Evolutionary conservation across 345 rosid species (phyloP).

Genomic region (Clausena lansium): DNA sequence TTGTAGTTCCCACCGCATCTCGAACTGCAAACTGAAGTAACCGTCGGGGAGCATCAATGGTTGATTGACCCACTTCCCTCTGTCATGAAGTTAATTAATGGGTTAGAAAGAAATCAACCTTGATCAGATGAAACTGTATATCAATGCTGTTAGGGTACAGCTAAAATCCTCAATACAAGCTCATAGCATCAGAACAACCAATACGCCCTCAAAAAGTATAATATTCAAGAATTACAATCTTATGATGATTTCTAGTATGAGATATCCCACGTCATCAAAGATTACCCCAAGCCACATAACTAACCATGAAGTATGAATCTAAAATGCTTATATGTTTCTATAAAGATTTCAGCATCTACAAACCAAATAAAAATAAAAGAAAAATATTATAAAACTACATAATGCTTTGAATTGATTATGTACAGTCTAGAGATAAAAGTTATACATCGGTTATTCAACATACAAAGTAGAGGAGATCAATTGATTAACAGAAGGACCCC

Average conservation of each 20-base stretch:
- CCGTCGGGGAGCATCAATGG: constrained; percentile 72
- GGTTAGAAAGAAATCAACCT: constrained; percentile 7
- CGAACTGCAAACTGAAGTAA: constrained; percentile 94
- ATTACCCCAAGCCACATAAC: neutral
- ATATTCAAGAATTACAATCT: neutral
- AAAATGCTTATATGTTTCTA: neutral
- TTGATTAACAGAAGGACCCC: neutral
- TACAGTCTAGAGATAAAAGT: too few relatives aligned
- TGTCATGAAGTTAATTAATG: constrained; percentile 26
- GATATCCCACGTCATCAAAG: neutral
- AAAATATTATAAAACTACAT: neutral
- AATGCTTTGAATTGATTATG: neutral
- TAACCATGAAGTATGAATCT: neutral
- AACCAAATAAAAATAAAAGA: neutral
- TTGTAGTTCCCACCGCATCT: constrained; percentile 83
- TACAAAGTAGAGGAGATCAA: neutral
- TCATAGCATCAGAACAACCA: neutral
- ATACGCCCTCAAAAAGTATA: neutral
- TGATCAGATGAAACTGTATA: neutral
- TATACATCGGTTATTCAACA: neutral
- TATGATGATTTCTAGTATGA: neutral
- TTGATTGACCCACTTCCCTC: constrained; percentile 61
- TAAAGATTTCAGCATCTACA: neutral
- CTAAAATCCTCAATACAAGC: neutral
- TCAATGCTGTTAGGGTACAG: neutral